Evolutionary conservation across 805 yeast species (phyloP).

Genomic region (Torulaspora delbrueckii): DNA sequence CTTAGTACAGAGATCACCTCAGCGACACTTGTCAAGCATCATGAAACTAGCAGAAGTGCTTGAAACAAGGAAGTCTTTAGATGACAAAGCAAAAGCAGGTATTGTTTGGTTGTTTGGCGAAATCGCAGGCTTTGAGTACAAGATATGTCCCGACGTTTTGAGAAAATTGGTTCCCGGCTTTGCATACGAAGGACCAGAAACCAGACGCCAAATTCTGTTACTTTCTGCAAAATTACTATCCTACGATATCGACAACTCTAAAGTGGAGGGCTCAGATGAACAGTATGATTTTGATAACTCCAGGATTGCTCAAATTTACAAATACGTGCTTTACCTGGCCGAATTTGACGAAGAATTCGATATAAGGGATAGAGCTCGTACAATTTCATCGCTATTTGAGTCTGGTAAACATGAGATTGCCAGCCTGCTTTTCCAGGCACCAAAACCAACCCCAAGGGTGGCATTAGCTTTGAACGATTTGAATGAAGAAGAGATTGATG

Average conservation of each 20-base stretch:
- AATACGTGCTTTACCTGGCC: slow-evolving; percentile 55
- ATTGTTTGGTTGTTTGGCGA: slow-evolving; percentile 92
- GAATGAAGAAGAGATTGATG: not conserved
- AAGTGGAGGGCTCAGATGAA: slow-evolving; percentile 18
- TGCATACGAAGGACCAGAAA: slow-evolving; percentile 49
- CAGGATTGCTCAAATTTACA: slow-evolving; percentile 49
- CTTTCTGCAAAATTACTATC: slow-evolving; percentile 70
- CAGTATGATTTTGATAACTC: slow-evolving; percentile 35
- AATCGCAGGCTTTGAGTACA: slow-evolving; percentile 45
- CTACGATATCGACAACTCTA: slow-evolving; percentile 44
- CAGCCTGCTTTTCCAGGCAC: slow-evolving; percentile 65
- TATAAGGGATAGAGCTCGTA: slow-evolving; percentile 79
- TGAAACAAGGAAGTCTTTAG: slow-evolving; percentile 22
- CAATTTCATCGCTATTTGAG: slow-evolving; percentile 57
- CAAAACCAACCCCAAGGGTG: slow-evolving; percentile 56
- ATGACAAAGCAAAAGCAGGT: slow-evolving; percentile 64
- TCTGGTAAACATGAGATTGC: slow-evolving; percentile 56
- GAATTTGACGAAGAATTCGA: slow-evolving; percentile 73
- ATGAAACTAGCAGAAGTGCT: slow-evolving; percentile 44
- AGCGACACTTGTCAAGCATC: slow-evolving; percentile 50
- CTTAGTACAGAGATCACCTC: slow-evolving; percentile 60
- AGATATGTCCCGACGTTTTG: slow-evolving; percentile 70
- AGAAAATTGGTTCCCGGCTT: slow-evolving; percentile 53
- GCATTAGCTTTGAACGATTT: not conserved
- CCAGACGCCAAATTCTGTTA: slow-evolving; percentile 65